Evolutionary conservation across 1,284 basidiomycete species (phyloP).

Genomic region (Rhodotorula sp.): DNA sequence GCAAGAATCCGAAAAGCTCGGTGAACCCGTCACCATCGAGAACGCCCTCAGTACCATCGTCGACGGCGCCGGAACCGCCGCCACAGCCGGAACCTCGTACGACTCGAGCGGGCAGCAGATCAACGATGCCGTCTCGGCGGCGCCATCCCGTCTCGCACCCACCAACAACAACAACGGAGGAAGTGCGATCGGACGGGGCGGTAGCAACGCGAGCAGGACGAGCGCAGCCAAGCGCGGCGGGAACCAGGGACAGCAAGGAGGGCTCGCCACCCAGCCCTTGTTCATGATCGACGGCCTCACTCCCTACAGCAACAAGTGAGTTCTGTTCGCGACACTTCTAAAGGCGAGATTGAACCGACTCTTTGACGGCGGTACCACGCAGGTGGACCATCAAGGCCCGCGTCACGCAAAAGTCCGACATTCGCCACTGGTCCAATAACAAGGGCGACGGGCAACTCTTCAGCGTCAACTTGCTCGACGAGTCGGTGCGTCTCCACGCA

Average conservation of each 20-base stretch:
- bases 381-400: constrained; percentile 95
- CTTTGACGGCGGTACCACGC: background rate
- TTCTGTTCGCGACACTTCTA: too few species aligned
- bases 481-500: constrained; percentile 57
- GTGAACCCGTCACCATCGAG: constrained; percentile 60
- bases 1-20: constrained; percentile 66
- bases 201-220: constrained; percentile 38
- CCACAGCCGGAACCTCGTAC: background rate
- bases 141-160: background rate
- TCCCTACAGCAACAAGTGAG: constrained; percentile 89
- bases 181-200: constrained; percentile 12
- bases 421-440: constrained; percentile 84
- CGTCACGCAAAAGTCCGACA: constrained; percentile 84
- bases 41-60: constrained; percentile 12
- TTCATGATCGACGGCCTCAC: constrained; percentile 92
- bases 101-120: background rate
- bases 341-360: too few species aligned
- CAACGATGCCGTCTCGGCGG: constrained; percentile 8
- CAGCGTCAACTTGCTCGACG: constrained; percentile 89
- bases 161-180: background rate
- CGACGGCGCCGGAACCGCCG: background rate
- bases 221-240: constrained; percentile 18
- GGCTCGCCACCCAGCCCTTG: constrained; percentile 51
- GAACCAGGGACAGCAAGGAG: constrained; percentile 23
- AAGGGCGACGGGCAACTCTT: constrained; percentile 95